Evolutionary conservation across 1,139 yeast genomes (phyloP).

Genomic region (Pichia sp.): DNA sequence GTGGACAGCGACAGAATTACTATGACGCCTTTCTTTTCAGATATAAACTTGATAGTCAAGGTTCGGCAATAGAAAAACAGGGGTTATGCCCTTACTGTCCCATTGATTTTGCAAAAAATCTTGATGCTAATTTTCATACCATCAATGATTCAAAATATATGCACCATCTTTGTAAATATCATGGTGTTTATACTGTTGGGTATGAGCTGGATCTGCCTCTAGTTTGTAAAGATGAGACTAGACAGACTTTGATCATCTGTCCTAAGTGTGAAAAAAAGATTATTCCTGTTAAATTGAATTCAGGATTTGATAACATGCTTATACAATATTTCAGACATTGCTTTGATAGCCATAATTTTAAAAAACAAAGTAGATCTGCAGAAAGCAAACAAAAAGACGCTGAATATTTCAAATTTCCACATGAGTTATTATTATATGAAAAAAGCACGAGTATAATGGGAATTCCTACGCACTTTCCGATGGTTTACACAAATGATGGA

Average conservation of each 20-base stretch:
- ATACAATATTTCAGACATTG: slow-evolving; percentile 7
- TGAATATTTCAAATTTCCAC: background rate
- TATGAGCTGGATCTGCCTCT: slow-evolving; percentile 19
- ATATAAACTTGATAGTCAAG: slow-evolving; percentile 12
- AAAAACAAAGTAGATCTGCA: slow-evolving; percentile 1
- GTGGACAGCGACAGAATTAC: slow-evolving; percentile 15
- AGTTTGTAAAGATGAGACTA: slow-evolving; percentile 11
- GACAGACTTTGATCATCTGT: background rate
- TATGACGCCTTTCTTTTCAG: slow-evolving; percentile 21
- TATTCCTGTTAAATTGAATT: background rate
- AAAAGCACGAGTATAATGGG: no score
- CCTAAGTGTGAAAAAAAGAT: slow-evolving; percentile 2
- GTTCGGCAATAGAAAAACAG: slow-evolving; percentile 10
- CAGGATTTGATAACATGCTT: slow-evolving; percentile 1
- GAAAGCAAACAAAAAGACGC: background rate
- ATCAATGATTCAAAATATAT: slow-evolving; percentile 22
- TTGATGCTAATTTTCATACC: slow-evolving; percentile 16
- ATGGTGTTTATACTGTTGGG: slow-evolving; percentile 26
- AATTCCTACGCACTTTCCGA: no score
- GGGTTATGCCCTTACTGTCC: slow-evolving; percentile 25
- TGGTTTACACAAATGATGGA: no score
- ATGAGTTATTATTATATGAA: no score
- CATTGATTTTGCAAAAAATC: background rate
- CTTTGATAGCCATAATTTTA: slow-evolving; percentile 2
- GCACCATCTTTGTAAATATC: slow-evolving; percentile 25